phyloP scores from a whole-genome alignment of 345 rosid species.

The Arabidopsis suecica region DNA sequence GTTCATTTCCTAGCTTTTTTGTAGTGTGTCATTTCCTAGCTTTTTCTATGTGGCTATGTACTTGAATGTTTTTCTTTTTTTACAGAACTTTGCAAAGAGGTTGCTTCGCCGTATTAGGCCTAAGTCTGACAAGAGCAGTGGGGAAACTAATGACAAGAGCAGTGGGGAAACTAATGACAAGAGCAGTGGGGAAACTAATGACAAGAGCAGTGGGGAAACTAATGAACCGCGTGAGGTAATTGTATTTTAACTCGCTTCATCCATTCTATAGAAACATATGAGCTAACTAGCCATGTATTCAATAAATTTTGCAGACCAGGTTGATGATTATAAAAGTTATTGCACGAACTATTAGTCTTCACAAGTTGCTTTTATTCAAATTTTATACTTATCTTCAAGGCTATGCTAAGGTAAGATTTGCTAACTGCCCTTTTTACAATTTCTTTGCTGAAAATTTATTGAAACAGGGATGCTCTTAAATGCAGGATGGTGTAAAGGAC shows the following conservation, averaged over 20 bases:
- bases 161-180: conserved; percentile 47
- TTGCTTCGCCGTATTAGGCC: conserved; percentile 69
- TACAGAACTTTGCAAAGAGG: conserved; percentile 90
- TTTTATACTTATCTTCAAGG: conserved; percentile 80
- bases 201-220: conserved; percentile 48
- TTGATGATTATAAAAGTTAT: conserved; percentile 89
- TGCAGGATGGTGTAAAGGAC: conserved; percentile 91
- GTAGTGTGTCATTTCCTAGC: conserved; percentile 5
- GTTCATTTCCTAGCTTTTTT: conserved; percentile 45
- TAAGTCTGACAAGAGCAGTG: too few relatives aligned
- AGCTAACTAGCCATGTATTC: conserved; percentile 2
- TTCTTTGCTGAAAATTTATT: conserved; percentile 18
- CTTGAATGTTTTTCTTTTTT: conserved; percentile 12
- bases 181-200: conserved; percentile 30
- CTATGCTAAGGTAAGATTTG: conserved; percentile 71
- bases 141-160: too few relatives aligned
- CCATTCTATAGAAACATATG: conserved; percentile 15
- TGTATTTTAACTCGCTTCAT: conserved; percentile 8
- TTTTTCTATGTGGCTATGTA: conserved; percentile 15
- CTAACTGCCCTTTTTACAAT: not conserved
- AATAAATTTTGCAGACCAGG: conserved; percentile 61
- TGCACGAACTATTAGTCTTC: conserved; percentile 89
- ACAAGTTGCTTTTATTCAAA: conserved; percentile 70
- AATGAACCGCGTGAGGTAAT: conserved; percentile 77
- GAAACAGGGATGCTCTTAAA: conserved; percentile 12